Conservation (phyloP, 768 basidiomycete species). For the Roridomyces roridus region DNA sequence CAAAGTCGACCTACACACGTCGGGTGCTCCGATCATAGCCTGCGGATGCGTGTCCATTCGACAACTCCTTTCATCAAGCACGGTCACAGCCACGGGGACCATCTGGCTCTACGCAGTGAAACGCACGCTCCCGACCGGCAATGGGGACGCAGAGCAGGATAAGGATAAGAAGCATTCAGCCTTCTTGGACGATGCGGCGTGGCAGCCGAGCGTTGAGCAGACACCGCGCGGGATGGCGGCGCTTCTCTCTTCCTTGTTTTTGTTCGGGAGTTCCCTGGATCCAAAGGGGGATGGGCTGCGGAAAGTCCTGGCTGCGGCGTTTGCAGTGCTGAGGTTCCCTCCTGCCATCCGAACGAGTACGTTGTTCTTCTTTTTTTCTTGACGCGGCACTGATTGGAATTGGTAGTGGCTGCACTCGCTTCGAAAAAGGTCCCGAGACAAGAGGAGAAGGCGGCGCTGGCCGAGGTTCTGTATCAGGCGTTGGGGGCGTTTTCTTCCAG, state of each 20-base stretch:
- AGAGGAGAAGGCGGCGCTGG: constrained; percentile 32
- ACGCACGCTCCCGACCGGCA: too few relatives aligned
- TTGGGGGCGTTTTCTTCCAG: constrained; percentile 27
- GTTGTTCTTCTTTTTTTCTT: too few relatives aligned
- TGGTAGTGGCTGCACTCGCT: constrained; percentile 32
- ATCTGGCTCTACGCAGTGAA: constrained; percentile 30
- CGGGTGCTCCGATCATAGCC: constrained; percentile 26
- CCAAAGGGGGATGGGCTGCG: constrained; percentile 25
- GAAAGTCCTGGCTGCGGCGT: constrained; percentile 28
- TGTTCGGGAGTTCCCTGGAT: constrained; percentile 28
- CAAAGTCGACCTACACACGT: constrained; percentile 33
- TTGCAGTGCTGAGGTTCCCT: constrained; percentile 30
- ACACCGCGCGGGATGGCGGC: constrained; percentile 37
- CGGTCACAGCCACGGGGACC: neutral
- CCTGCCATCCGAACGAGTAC: constrained; percentile 33
- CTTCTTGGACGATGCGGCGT: constrained; percentile 26
- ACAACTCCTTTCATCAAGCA: constrained; percentile 18
- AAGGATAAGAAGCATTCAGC: constrained; percentile 26
- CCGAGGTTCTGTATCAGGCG: constrained; percentile 29
- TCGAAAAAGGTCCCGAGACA: constrained; percentile 26
- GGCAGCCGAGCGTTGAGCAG: constrained; percentile 32
- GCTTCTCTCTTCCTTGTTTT: constrained; percentile 34
- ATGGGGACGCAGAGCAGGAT: too few relatives aligned
- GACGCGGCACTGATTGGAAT: too few relatives aligned
- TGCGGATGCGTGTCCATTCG: constrained; percentile 29